A percentile compares a stretch with the other conserved stretches of the same genome.
Evolutionary conservation across 2,329 filamentous ascomycete genomes (phyloP).

Genomic region (Cadophora sp.): DNA sequence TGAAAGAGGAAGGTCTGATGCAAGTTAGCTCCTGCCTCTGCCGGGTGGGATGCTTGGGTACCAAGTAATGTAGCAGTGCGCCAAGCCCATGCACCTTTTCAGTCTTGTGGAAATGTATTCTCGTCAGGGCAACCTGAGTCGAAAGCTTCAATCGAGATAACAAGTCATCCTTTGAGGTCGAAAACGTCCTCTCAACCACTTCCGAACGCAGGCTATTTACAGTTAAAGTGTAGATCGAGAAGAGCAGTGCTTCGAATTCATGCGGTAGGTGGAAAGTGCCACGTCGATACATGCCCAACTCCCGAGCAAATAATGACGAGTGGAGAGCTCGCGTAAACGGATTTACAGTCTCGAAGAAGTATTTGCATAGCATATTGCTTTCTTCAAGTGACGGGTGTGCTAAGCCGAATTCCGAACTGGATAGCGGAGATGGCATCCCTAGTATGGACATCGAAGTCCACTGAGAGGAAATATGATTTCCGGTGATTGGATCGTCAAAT

Average conservation of each 20-base stretch:
- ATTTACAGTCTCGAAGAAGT: slow-evolving; percentile 74
- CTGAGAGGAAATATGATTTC: background rate
- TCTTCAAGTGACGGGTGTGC: slow-evolving; percentile 31
- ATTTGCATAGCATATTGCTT: slow-evolving; percentile 66
- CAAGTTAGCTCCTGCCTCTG: background rate
- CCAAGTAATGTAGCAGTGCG: slow-evolving; percentile 34
- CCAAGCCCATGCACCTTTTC: slow-evolving; percentile 28
- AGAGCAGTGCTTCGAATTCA: slow-evolving; percentile 71
- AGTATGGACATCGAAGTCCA: slow-evolving; percentile 26
- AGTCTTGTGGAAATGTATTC: slow-evolving; percentile 31
- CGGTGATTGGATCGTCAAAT: slow-evolving; percentile 22
- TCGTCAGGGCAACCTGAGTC: slow-evolving; percentile 28
- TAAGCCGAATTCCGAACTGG: slow-evolving; percentile 14
- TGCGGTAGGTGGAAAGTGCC: slow-evolving; percentile 41
- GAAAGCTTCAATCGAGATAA: slow-evolving; percentile 24
- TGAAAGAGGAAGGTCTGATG: slow-evolving; percentile 35
- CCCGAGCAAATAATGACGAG: slow-evolving; percentile 65
- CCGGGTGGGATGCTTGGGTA: background rate
- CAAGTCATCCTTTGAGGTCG: slow-evolving; percentile 27
- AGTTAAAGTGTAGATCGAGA: slow-evolving; percentile 66
- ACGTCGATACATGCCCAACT: slow-evolving; percentile 66
- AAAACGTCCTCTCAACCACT: slow-evolving; percentile 48
- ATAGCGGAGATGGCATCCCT: slow-evolving; percentile 8
- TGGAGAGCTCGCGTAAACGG: slow-evolving; percentile 72
- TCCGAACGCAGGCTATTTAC: slow-evolving; percentile 61